Conservation (phyloP, 495 filamentous ascomycete species). For the Trypethelium eluteriae region DNA sequence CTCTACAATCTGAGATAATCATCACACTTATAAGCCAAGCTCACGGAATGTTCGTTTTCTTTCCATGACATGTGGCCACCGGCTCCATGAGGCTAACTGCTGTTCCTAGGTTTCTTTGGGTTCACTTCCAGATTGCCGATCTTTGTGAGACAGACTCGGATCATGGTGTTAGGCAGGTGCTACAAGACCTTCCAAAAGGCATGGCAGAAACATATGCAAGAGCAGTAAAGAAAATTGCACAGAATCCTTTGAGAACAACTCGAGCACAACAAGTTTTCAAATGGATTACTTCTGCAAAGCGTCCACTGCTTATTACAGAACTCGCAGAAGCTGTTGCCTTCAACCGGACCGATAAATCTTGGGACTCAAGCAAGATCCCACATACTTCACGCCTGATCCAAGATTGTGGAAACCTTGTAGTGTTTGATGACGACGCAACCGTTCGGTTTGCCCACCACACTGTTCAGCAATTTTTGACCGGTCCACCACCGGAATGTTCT, state of each 20-base stretch:
- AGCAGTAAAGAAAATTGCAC: slow-evolving; percentile 21
- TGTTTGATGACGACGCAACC: slow-evolving; percentile 9
- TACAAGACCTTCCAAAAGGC: slow-evolving; percentile 25
- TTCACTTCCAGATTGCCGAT: slow-evolving; percentile 29
- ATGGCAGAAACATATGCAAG: slow-evolving; percentile 26
- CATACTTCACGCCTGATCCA: background rate
- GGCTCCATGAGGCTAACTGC: background rate
- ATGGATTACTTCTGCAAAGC: slow-evolving; percentile 1
- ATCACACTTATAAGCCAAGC: slow-evolving; percentile 20
- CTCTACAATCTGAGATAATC: slow-evolving; percentile 18
- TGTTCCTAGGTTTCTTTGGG: slow-evolving; percentile 29
- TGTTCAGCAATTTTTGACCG: slow-evolving; percentile 11
- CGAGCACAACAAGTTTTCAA: slow-evolving; percentile 16
- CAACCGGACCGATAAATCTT: slow-evolving; percentile 5
- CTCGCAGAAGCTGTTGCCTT: slow-evolving; percentile 13
- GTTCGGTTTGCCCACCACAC: slow-evolving; percentile 14
- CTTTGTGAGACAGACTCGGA: slow-evolving; percentile 30
- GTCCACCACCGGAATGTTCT: background rate
- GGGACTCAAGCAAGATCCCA: slow-evolving; percentile 16
- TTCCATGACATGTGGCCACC: background rate
- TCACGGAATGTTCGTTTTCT: slow-evolving; percentile 27
- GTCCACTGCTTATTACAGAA: slow-evolving; percentile 3
- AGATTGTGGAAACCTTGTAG: slow-evolving; percentile 4
- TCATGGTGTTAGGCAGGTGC: slow-evolving; percentile 15
- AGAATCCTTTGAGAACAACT: background rate